Evolutionary conservation across 2,329 filamentous ascomycete genomes (phyloP).

Genomic region (Chrysoporthe austroafricana): DNA sequence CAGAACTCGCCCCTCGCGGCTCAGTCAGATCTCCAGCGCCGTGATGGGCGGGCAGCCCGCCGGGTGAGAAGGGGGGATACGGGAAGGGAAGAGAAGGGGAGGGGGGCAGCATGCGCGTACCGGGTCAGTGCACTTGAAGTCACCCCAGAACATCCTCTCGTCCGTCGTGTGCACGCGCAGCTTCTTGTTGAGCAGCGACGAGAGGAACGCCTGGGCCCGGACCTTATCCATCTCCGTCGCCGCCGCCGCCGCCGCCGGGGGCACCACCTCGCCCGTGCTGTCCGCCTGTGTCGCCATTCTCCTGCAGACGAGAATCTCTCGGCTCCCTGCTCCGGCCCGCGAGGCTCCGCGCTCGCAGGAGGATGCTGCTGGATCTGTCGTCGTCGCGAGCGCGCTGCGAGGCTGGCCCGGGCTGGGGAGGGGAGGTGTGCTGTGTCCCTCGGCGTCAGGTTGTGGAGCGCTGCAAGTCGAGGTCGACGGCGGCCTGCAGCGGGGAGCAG

Average conservation of each 20-base stretch:
- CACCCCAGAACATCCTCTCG: slow-evolving; percentile 83
- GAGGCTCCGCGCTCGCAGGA: background rate
- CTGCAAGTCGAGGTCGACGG: background rate
- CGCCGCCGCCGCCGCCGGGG: too few relatives aligned
- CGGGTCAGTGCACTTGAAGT: slow-evolving; percentile 93
- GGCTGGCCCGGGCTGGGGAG: background rate
- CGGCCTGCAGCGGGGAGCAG: background rate
- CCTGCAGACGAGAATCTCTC: background rate
- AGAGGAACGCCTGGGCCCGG: slow-evolving; percentile 60
- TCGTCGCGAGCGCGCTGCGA: too few relatives aligned
- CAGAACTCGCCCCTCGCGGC: too few relatives aligned
- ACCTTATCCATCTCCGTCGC: slow-evolving; percentile 48
- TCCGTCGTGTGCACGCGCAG: slow-evolving; percentile 82
- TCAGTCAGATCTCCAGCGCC: background rate
- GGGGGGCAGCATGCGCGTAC: slow-evolving; percentile 52
- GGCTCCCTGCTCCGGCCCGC: background rate
- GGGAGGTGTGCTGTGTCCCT: too few relatives aligned
- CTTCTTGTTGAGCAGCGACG: slow-evolving; percentile 74
- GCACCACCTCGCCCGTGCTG: too few relatives aligned
- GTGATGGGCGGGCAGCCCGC: too few relatives aligned
- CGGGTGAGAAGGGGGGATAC: background rate
- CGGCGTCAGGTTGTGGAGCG: background rate
- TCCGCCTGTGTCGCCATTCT: background rate
- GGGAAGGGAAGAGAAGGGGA: slow-evolving; percentile 1
- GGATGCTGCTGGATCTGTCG: background rate